Evolutionary conservation across 2,329 filamentous ascomycete species (phyloP).

Genomic region (Phaeosphaeria sp.): DNA sequence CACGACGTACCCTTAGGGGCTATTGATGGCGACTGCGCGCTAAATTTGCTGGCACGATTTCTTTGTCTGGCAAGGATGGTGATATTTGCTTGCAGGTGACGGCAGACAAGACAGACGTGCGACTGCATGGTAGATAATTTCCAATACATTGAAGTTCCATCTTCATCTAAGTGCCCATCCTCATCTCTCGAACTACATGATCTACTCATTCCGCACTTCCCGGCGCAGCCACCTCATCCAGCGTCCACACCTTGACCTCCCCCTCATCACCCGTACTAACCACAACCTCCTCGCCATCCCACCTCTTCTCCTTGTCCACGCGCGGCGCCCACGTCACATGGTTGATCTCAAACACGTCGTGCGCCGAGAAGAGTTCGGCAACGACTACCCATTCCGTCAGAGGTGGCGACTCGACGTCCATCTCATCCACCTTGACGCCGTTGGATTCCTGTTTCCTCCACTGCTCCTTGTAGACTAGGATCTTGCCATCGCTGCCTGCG

Average conservation of each 20-base stretch:
- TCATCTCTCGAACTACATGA: not conserved
- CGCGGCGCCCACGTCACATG: constrained; percentile 87
- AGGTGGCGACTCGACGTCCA: constrained; percentile 23
- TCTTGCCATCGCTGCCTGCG: constrained; percentile 74
- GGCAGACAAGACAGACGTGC: not conserved
- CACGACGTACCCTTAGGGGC: not conserved
- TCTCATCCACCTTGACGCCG: constrained; percentile 25
- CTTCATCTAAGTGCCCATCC: not conserved
- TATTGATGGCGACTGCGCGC: not conserved
- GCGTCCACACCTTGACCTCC: constrained; percentile 80
- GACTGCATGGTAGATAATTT: not conserved
- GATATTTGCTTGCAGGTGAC: not conserved
- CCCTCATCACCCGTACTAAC: constrained; percentile 94
- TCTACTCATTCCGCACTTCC: not conserved
- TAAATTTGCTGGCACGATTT: too few relatives aligned
- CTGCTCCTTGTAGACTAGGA: constrained; percentile 31
- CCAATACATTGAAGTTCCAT: not conserved
- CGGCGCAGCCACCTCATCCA: constrained; percentile 25
- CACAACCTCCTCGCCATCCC: constrained; percentile 79
- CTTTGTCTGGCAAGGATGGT: too few relatives aligned
- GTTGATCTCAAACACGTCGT: constrained; percentile 94
- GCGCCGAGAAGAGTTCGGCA: constrained; percentile 73
- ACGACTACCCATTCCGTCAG: constrained; percentile 74
- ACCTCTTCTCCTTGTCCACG: constrained; percentile 69
- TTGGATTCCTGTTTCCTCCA: constrained; percentile 30